A percentile compares a stretch with the other conserved stretches of the same genome.
Evolutionary conservation across 1,284 basidiomycete genomes (phyloP).

Genomic region (Ceratobasidium sp.): DNA sequence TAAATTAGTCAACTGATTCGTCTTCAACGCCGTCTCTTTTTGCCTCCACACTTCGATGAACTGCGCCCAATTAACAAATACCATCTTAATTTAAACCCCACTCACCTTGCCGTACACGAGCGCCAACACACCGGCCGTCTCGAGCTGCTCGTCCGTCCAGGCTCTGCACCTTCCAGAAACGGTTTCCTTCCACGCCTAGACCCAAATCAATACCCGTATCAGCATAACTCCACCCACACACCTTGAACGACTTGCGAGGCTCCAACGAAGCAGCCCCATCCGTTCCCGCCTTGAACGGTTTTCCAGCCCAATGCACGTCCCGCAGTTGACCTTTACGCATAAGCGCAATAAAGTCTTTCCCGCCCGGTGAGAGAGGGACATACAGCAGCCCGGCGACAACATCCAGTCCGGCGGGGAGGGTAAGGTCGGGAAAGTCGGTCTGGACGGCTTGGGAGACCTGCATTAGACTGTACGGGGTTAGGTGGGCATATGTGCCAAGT

Average conservation of each 20-base stretch:
- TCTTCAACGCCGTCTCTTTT: conserved; percentile 78
- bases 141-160: conserved; percentile 89
- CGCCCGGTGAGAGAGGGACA: conserved; percentile 74
- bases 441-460: conserved; percentile 75
- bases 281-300: conserved; percentile 62
- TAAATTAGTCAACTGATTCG: conserved; percentile 79
- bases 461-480: conserved; percentile 51
- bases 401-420: conserved; percentile 70
- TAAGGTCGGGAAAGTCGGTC: conserved; percentile 77
- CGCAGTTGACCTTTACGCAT: conserved; percentile 77
- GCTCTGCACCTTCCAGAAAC: conserved; percentile 73
- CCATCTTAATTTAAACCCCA: background rate
- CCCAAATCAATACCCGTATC: background rate
- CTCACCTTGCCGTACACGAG: conserved; percentile 78
- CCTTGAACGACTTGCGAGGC: conserved; percentile 80
- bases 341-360: conserved; percentile 83
- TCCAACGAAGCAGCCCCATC: conserved; percentile 59
- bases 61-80: conserved; percentile 48
- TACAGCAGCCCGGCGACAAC: conserved; percentile 80
- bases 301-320: conserved; percentile 81
- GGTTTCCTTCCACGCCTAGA: conserved; percentile 73
- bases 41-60: conserved; percentile 91
- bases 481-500: background rate
- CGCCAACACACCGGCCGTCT: conserved; percentile 85
- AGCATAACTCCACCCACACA: conserved; percentile 33